Percentiles rank a stretch among this genome's conserved stretches.
Conservation (phyloP, 1,284 basidiomycete species). For the Veloboletus limbatus region DNA sequence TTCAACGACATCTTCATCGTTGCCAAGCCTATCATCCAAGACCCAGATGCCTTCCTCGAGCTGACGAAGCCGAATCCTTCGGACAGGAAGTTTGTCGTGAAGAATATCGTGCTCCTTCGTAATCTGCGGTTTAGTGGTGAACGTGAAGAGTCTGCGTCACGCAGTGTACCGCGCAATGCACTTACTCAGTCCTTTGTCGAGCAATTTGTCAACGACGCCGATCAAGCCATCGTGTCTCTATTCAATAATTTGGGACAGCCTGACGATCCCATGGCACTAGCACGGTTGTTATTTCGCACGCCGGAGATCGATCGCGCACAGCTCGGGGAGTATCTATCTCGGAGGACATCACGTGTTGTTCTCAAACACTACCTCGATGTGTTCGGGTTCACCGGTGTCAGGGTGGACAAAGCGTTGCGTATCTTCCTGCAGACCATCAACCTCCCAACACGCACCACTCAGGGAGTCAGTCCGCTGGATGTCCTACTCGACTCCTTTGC, state of each 20-base stretch:
- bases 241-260: constrained; percentile 55
- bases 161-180: constrained; percentile 49
- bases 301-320: constrained; percentile 81
- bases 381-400: constrained; percentile 80
- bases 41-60: constrained; percentile 59
- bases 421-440: constrained; percentile 83
- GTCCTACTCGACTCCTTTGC: constrained; percentile 84
- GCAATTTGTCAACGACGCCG: constrained; percentile 73
- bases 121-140: constrained; percentile 68
- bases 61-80: constrained; percentile 62
- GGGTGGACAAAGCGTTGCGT: constrained; percentile 87
- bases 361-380: constrained; percentile 83
- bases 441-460: constrained; percentile 53
- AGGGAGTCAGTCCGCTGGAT: constrained; percentile 51
- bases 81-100: constrained; percentile 84
- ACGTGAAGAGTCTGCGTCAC: constrained; percentile 54
- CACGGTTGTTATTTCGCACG: constrained; percentile 82
- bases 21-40: constrained; percentile 66
- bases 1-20: constrained; percentile 94
- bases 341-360: constrained; percentile 67
- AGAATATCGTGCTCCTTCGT: constrained; percentile 79
- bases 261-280: constrained; percentile 66
- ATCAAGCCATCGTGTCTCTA: constrained; percentile 64
- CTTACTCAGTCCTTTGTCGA: constrained; percentile 68
- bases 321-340: constrained; percentile 80